phyloP scores from a whole-genome alignment of 352 stramenopile species.

The Pythium scleroteichum region DNA sequence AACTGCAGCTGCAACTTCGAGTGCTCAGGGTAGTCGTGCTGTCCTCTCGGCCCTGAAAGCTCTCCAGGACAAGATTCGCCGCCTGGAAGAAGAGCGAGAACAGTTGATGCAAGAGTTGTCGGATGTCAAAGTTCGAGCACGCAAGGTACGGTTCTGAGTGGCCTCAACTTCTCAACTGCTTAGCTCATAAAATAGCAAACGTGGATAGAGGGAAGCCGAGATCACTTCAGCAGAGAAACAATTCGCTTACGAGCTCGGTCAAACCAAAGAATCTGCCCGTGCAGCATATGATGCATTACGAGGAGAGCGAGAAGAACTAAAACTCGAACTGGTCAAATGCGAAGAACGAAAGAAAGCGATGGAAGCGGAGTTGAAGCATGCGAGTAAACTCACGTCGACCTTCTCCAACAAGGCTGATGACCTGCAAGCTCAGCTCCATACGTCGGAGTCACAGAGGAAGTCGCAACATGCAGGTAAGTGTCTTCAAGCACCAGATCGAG shows the following conservation, averaged over 20 bases:
- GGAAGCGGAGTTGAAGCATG: conserved; percentile 52
- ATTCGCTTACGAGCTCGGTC: conserved; percentile 61
- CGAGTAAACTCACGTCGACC: conserved; percentile 48
- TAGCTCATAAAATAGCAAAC: conserved; percentile 6
- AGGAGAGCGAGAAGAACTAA: conserved; percentile 59
- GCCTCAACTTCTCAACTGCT: neutral
- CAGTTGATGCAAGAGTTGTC: conserved; percentile 60
- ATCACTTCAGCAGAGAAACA: conserved; percentile 60
- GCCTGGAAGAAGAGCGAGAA: conserved; percentile 67
- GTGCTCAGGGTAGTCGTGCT: conserved; percentile 58
- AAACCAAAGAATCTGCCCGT: conserved; percentile 65
- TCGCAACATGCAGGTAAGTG: conserved; percentile 37
- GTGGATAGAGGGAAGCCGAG: conserved; percentile 46
- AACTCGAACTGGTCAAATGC: conserved; percentile 50
- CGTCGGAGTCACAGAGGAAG: conserved; percentile 41
- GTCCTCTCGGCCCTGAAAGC: conserved; percentile 74
- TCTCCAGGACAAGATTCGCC: conserved; percentile 76
- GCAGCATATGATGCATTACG: conserved; percentile 66
- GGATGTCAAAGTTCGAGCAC: conserved; percentile 47
- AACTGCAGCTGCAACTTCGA: conserved; percentile 8
- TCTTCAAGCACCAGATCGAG: neutral
- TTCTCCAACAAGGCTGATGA: conserved; percentile 57
- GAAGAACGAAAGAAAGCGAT: conserved; percentile 47
- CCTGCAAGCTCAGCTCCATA: conserved; percentile 48
- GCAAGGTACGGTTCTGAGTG: conserved; percentile 37